Base-by-base conservation (phyloP, 495 filamentous ascomycete species). In the Talaromyces borbonicus region DNA sequence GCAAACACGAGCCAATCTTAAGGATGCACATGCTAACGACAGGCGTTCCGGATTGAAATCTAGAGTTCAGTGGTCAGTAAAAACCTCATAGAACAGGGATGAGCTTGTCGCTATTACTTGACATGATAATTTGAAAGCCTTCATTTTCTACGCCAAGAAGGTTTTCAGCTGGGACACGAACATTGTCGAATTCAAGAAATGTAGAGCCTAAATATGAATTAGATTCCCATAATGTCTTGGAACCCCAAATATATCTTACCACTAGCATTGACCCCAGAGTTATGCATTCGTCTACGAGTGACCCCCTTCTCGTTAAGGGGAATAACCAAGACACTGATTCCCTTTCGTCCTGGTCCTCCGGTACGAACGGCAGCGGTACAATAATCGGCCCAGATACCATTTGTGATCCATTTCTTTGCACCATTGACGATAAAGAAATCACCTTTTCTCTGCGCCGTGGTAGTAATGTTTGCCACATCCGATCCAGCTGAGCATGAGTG, bases 271-370 rank as follows among this genome's bases (percentile, higher is more conserved):
- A 67, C 62, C 11, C 84, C 72, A 8, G 85, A 89, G 62, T 93
- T 90, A 19, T 74, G 74, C 20, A 86, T 93, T 69, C 87, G 81
- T 60, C 87, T 82, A 35, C 78, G 62, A 57, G 74, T 66, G 15
- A 78, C 66, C 1, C 74, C 74, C 1, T 55, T 44, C n/a, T 63
- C 57, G 26, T 62, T 53, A 38, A 76, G 51, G 2, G 73, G 69
- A 23, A 78, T 74, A 7, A 78, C 69, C 2, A 78, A 62, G 27
- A 77, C 49, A 24, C 68, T 73, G 23, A 78, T 66, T 2, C 74
- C 74, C 22, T 48, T 43, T 26, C 54, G 57, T 8, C 74, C 73
- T 12, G 65, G 51, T 2, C 69, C 72, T 14, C 74, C 74, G 5
- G 73, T 78, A 18, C 74, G 56, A 4, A 77, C 74, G 19, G 73